Evolutionary conservation across 2,329 filamentous ascomycete species (phyloP), one percentile per base, ranked within the genome.

Genomic region (Fusarium xyrophilum): DNA sequence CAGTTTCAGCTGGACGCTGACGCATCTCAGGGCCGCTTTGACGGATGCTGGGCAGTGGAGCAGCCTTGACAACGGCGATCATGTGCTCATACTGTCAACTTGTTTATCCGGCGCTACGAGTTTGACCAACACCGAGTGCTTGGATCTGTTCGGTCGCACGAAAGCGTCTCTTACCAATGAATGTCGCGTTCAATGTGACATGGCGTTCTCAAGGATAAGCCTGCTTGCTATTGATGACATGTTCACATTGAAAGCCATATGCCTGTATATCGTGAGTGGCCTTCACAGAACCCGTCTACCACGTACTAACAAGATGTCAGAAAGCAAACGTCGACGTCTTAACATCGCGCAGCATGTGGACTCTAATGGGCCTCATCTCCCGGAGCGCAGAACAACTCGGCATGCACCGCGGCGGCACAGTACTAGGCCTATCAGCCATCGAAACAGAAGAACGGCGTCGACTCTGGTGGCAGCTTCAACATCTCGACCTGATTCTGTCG

Each of bases 391-490:
- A 67, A 4, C 63, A 67, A 32, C 40, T 67, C 1, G 65, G 65
- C 5, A 30, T 62, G 21, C 65, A 67, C 3, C 65, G 64, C 6
- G 65, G 67, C 12, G 65, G 65, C 2, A 56, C 53, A 10, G 39
- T 55, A 13, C 27, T 67, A 9, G 54, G 64, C 0, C 64, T 67
- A 1, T 48, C 53, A 0, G 44, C 59, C 0, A 35, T 55, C 15
- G 53, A 67, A 44, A 67, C 65, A 25, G 65, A 67, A n/a, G 59
- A 67, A 3, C 59, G 59, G 2, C 44, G 65, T 15, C 50, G 64
- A 33, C 6, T 67, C 1, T 67, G 64, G 65, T 67, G 65, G 65
- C 59, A 67, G 10, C 36, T 67, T 0, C 65, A 60, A 14, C 54
- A 67, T 11, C 53, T 67, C 2, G 65, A 67, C 8, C 47, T 67